Evolutionary conservation across 495 filamentous ascomycete genomes (phyloP).

Genomic region (Penicillium turbatum): DNA sequence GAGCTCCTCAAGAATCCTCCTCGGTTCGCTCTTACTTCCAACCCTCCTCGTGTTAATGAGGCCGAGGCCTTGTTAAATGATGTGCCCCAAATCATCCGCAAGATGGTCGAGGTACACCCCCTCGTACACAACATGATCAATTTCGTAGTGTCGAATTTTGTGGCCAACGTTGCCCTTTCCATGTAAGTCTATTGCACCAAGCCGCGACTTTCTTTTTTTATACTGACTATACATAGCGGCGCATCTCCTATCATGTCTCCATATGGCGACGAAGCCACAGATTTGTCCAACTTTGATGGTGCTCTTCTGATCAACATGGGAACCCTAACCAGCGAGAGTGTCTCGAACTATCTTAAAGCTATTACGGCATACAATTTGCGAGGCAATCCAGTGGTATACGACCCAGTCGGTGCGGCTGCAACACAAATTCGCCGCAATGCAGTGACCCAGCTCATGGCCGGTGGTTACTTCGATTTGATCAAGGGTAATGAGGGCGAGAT

Average conservation of each 20-base stretch:
- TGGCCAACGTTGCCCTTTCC: slow-evolving; percentile 80
- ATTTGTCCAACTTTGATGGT: slow-evolving; percentile 62
- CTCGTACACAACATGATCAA: slow-evolving; percentile 98
- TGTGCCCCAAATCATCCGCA: slow-evolving; percentile 54
- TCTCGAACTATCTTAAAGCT: slow-evolving; percentile 62
- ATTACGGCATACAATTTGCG: slow-evolving; percentile 72
- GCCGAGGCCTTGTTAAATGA: slow-evolving; percentile 37
- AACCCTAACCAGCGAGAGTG: slow-evolving; percentile 67
- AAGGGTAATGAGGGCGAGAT: slow-evolving; percentile 97
- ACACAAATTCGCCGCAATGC: slow-evolving; percentile 67
- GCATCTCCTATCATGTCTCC: slow-evolving; percentile 93
- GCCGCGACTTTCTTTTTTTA: neutral
- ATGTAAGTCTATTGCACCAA: slow-evolving; percentile 40
- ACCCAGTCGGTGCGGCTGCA: slow-evolving; percentile 89
- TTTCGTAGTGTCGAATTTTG: slow-evolving; percentile 86
- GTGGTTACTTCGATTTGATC: slow-evolving; percentile 78
- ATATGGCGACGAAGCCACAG: slow-evolving; percentile 74
- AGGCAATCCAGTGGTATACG: slow-evolving; percentile 73
- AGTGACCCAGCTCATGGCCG: slow-evolving; percentile 65
- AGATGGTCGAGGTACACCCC: slow-evolving; percentile 58
- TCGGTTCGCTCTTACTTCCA: slow-evolving; percentile 36
- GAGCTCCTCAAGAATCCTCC: slow-evolving; percentile 48
- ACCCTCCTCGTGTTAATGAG: slow-evolving; percentile 24
- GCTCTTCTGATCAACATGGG: slow-evolving; percentile 94
- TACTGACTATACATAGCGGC: slow-evolving; percentile 45